These are phyloP conservation scores for Hebeloma cylindrosporum DNA, from an alignment of 768 basidiomycete species.

Conservation along the genomic window DNA sequence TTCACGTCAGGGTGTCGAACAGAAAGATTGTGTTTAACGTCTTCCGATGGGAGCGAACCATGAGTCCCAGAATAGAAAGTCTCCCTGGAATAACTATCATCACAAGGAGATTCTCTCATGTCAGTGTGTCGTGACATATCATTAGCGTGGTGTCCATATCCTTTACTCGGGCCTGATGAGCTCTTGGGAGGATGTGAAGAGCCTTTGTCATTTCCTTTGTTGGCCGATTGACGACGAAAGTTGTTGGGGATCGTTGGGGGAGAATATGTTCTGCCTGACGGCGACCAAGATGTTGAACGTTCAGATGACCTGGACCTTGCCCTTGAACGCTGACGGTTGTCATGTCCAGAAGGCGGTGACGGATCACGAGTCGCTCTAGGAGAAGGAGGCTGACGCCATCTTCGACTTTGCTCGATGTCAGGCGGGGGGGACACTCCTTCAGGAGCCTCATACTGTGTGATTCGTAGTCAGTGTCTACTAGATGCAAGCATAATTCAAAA, in stretches of 20 bases:
- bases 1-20: not conserved
- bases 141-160: conserved; percentile 8
- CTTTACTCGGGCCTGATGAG: conserved; percentile 3
- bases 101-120: no score
- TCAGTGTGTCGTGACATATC: conserved; percentile 1
- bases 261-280: conserved; percentile 31
- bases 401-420: conserved; percentile 27
- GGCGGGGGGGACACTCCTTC: conserved; percentile 39
- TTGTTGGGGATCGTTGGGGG: conserved; percentile 12
- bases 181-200: conserved; percentile 3
- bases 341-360: conserved; percentile 1
- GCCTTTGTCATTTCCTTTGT: not conserved
- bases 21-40: not conserved
- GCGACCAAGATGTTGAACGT: conserved; percentile 35
- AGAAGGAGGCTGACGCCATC: conserved; percentile 29
- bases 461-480: conserved; percentile 11
- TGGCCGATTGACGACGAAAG: not conserved
- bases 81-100: no score
- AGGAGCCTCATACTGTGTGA: conserved; percentile 58
- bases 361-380: conserved; percentile 20
- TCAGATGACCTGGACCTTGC: conserved; percentile 19
- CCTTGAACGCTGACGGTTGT: conserved; percentile 9
- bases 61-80: not conserved
- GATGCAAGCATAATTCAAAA: conserved; percentile 4
- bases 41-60: not conserved